These are phyloP conservation scores for Hypocreales sp. DNA, from an alignment of 2,329 filamentous ascomycete species.

Conservation along the genomic window DNA sequence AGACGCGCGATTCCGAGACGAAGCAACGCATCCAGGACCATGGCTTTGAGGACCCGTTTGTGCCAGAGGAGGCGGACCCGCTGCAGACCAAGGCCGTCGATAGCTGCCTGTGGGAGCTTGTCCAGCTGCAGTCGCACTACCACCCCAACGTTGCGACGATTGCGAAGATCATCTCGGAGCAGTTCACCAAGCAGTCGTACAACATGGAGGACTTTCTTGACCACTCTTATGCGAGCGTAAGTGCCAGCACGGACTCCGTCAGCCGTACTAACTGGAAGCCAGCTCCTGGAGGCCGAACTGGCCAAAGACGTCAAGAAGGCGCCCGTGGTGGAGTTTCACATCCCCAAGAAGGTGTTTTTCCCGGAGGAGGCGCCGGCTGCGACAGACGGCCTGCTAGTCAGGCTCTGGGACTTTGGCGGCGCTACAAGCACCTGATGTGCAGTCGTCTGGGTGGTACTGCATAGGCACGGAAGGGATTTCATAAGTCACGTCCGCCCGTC, in stretches of 20 bases:
- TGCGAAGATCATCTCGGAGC: constrained; percentile 84
- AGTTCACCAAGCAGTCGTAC: constrained; percentile 92
- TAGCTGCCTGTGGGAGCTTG: constrained; percentile 88
- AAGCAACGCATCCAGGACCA: constrained; percentile 44
- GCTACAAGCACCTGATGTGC: constrained; percentile 1
- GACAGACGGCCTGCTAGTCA: constrained; percentile 39
- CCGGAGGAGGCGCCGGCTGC: constrained; percentile 31
- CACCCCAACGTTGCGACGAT: constrained; percentile 94
- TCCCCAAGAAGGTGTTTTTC: constrained; percentile 69
- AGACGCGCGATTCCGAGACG: constrained; percentile 39
- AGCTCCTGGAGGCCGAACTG: constrained; percentile 76
- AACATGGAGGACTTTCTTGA: constrained; percentile 96
- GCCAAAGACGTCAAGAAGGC: constrained; percentile 70
- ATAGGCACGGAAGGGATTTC: too few species aligned
- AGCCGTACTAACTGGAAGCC: too few species aligned
- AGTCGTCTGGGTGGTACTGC: too few species aligned
- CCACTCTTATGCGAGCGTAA: constrained; percentile 72
- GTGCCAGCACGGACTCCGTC: constrained; percentile 13
- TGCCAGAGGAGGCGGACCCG: constrained; percentile 61
- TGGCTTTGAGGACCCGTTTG: constrained; percentile 58
- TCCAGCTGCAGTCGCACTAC: constrained; percentile 82
- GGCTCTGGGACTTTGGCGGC: constrained; percentile 42
- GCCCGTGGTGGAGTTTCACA: constrained; percentile 85
- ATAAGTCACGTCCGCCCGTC: too few species aligned
- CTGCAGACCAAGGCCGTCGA: constrained; percentile 79